Evolutionary conservation across 305 asterid species (phyloP).

Genomic region (Solanum hybrid): DNA sequence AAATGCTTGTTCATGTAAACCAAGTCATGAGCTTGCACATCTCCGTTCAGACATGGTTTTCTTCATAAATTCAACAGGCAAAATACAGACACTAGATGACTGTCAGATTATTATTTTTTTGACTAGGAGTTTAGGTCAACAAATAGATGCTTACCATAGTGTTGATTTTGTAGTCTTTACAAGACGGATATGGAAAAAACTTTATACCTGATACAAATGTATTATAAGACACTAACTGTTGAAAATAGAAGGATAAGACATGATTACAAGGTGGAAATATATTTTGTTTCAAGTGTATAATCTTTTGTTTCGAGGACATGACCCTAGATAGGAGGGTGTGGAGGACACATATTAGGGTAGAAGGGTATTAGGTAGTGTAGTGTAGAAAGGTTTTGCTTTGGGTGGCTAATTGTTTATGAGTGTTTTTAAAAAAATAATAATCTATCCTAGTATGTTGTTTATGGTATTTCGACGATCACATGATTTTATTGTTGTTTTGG

Average conservation of each 20-base stretch:
- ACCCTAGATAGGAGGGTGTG: not conserved
- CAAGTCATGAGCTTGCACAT: not conserved
- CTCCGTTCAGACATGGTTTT: not conserved
- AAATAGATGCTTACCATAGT: not conserved
- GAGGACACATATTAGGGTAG: not conserved
- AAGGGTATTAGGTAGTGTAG: not conserved
- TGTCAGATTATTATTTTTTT: not conserved
- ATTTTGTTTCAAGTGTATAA: not conserved
- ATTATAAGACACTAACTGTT: not conserved
- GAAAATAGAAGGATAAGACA: not conserved
- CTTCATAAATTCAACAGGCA: not conserved
- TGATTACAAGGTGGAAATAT: not conserved
- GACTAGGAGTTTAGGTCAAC: not conserved
- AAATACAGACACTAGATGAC: conserved; percentile 1
- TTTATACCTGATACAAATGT: not conserved
- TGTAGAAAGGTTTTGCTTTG: not conserved
- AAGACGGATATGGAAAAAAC: not conserved
- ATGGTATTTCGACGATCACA: not conserved
- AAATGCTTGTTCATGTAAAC: conserved; percentile 1
- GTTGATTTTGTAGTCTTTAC: not conserved
- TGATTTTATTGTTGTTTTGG: not conserved
- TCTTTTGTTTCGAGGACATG: not conserved
- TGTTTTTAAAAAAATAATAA: not conserved
- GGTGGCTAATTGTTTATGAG: not conserved
- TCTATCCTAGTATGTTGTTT: not conserved